Conservation (phyloP, 73 alveolate species). For the Blepharisma stoltei region DNA sequence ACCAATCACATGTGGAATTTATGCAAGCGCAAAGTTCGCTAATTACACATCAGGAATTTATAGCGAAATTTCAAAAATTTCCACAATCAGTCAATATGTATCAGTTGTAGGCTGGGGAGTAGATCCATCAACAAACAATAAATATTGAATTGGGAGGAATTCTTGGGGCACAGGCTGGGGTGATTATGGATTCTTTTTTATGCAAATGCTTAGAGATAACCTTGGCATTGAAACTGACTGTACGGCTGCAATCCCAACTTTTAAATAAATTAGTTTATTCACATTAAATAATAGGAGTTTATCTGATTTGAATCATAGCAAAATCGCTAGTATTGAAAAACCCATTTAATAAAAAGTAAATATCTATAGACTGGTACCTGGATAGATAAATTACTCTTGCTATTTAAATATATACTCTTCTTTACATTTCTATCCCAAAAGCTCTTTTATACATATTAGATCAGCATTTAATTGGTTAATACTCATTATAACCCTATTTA, state of each 20-base stretch:
- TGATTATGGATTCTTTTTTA: constrained; percentile 79
- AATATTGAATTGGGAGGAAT: constrained; percentile 86
- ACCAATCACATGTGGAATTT: constrained; percentile 73
- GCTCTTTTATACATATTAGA: too few relatives aligned
- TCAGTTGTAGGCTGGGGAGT: constrained; percentile 85
- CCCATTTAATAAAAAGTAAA: too few relatives aligned
- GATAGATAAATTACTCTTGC: too few relatives aligned
- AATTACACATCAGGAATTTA: constrained; percentile 81
- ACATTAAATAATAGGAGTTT: not conserved
- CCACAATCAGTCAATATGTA: constrained; percentile 60
- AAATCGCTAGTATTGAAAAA: too few relatives aligned
- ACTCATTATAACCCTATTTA: too few relatives aligned
- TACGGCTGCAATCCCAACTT: constrained; percentile 65
- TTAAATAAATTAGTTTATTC: not conserved
- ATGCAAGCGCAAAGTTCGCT: constrained; percentile 52
- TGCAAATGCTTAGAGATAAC: constrained; percentile 70
- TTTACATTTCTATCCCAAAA: too few relatives aligned
- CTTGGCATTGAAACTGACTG: constrained; percentile 62
- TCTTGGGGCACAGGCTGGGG: constrained; percentile 96
- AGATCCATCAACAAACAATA: constrained; percentile 59
- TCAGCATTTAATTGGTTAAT: too few relatives aligned
- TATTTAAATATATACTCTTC: too few relatives aligned
- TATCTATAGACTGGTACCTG: too few relatives aligned
- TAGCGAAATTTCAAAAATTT: constrained; percentile 39
- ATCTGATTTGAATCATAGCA: too few relatives aligned